phyloP scores from a whole-genome alignment of 192 early-diverging fungal genomes.

The Oehlia diaphana region DNA sequence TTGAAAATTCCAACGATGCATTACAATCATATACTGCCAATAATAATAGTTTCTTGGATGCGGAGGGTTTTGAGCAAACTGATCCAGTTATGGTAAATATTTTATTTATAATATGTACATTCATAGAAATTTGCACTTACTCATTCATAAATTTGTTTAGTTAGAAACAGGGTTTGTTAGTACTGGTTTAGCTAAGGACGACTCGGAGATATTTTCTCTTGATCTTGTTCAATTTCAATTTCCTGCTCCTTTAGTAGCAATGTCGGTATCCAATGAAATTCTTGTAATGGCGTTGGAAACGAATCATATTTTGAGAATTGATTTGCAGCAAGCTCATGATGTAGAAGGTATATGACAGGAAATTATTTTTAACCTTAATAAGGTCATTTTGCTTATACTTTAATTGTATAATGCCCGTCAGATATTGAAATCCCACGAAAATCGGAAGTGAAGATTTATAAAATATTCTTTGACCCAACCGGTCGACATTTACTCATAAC shows the following conservation, averaged over 20 bases:
- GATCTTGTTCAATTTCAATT: slow-evolving; percentile 90
- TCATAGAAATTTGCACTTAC: not conserved
- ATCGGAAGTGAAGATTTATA: slow-evolving; percentile 62
- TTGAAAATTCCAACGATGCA: slow-evolving; percentile 40
- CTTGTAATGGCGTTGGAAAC: slow-evolving; percentile 73
- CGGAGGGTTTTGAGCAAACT: slow-evolving; percentile 30
- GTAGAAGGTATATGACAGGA: slow-evolving; percentile 60
- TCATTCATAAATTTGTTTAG: slow-evolving; percentile 27
- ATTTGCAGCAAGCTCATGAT: slow-evolving; percentile 79
- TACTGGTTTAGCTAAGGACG: slow-evolving; percentile 49
- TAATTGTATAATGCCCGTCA: slow-evolving; percentile 30
- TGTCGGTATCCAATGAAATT: slow-evolving; percentile 83
- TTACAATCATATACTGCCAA: slow-evolving; percentile 26
- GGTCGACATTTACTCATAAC: slow-evolving; percentile 88
- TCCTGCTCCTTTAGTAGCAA: slow-evolving; percentile 68
- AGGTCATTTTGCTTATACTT: not conserved
- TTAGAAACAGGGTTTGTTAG: slow-evolving; percentile 61
- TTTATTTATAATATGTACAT: not conserved
- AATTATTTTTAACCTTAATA: too few species aligned
- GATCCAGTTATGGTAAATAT: slow-evolving; percentile 36
- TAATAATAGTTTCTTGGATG: slow-evolving; percentile 8
- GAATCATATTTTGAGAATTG: slow-evolving; percentile 79
- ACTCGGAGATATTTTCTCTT: slow-evolving; percentile 71
- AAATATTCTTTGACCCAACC: slow-evolving; percentile 83
- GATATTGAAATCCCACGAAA: slow-evolving; percentile 73